Conservation (phyloP, 2,329 filamentous ascomycete species). For the Fusarium beomiforme region DNA sequence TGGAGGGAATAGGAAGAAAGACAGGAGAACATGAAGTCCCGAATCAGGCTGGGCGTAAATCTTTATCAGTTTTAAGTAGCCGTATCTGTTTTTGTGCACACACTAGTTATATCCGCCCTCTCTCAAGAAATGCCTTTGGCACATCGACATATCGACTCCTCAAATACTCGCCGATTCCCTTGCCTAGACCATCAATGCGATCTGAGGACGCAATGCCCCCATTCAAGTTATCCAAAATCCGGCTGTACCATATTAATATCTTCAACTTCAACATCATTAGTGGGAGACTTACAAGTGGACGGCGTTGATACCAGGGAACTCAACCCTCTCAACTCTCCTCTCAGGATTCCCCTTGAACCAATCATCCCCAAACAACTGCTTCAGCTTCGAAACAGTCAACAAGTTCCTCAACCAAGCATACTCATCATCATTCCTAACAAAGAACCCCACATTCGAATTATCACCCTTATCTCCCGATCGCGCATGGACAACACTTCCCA, state of each 20-base stretch:
- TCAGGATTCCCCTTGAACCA: constrained; percentile 47
- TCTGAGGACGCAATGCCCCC: constrained; percentile 54
- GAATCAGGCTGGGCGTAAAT: fast-evolving
- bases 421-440: constrained; percentile 54
- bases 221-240: constrained; percentile 57
- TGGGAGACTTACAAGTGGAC: constrained; percentile 40
- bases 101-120: constrained; percentile 48
- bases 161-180: constrained; percentile 58
- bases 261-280: fast-evolving
- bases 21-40: fast-evolving
- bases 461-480: constrained; percentile 55
- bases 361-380: constrained; percentile 51
- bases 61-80: not conserved
- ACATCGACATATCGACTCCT: constrained; percentile 56
- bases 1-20: not conserved
- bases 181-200: constrained; percentile 57
- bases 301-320: constrained; percentile 51
- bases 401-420: constrained; percentile 57
- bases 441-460: constrained; percentile 58
- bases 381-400: constrained; percentile 52
- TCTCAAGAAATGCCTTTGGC: constrained; percentile 54
- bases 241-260: constrained; percentile 26
- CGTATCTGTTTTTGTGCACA: fast-evolving
- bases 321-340: constrained; percentile 54
- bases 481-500: constrained; percentile 47